Evolutionary conservation across 805 yeast species (phyloP), one percentile per base, ranked within the genome.

Genomic region (Lipomyces yamadae): DNA sequence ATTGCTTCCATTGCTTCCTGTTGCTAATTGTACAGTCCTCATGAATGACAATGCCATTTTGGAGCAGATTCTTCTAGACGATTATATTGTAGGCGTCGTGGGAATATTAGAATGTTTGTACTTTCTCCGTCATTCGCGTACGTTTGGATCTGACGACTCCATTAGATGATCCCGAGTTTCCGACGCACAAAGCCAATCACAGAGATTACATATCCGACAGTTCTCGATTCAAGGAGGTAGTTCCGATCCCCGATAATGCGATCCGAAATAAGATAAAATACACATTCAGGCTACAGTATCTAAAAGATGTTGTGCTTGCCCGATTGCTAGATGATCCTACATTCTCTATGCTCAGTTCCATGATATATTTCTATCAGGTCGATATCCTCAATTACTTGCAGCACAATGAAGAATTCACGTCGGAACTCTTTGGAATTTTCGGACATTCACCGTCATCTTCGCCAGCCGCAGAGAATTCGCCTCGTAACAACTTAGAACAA

Each of bases 271-370:
- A 89, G 60, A 88, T 93, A 65, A 86, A 88, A 64, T 86, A 86
- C 73, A 92, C 95, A 52, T 91, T 88, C 75, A 82, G 91, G 65
- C 80, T 92, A 63, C 93, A 89, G 74, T 91, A 90, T 75, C 79
- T 95, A 59, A 90, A 90, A 76, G 97, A 94, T 76, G 96, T 91
- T 24, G 96, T 91, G 1, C 78, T 94, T 34, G 93, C 95, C 2
- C 81, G 97, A 61, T 79, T 88, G 54, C 76, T 94, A 58, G 98
- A 94, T 76, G 98, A 94, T 75, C 85, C 88, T 56, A 84, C 92
- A 3, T 86, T 88, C 74, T 85, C 84, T 68, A 79, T 89, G 66
- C 82, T 95, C 48, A 80, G 88, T 18, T 85, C 90, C 0, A 79
- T 89, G 79, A 88, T 91, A 4, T 88, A 86, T 72, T 77, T 82